phyloP scores from a whole-genome alignment of 257 asterid genomes.

The Solanum ossicruentum region DNA sequence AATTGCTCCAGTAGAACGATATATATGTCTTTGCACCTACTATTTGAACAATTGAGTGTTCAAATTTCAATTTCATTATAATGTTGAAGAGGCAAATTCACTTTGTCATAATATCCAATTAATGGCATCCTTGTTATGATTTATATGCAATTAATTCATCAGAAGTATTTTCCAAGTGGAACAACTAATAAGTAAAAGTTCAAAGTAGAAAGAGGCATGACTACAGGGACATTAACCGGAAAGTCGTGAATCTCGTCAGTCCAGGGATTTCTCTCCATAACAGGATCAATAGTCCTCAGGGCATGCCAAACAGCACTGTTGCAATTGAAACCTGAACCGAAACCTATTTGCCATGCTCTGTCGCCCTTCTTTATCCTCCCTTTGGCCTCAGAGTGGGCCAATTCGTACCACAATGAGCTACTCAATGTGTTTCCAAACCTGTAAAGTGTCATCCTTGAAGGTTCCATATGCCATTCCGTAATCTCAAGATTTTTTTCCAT shows the following conservation, averaged over 20 bases:
- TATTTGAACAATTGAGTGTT: not conserved
- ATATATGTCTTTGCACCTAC: not conserved
- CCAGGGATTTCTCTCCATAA: constrained; percentile 21
- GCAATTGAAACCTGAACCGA: constrained; percentile 30
- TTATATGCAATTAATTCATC: not conserved
- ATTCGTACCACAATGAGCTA: constrained; percentile 28
- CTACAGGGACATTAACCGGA: constrained; percentile 14
- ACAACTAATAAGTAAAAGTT: not conserved
- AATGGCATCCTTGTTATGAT: not conserved
- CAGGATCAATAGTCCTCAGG: constrained; percentile 16
- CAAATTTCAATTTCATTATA: not conserved
- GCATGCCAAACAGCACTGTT: constrained; percentile 31
- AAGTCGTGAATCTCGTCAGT: constrained; percentile 20
- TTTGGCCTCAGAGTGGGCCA: constrained; percentile 27
- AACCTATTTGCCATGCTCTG: constrained; percentile 26
- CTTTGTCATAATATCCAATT: not conserved
- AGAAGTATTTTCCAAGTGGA: not conserved
- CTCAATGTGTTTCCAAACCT: constrained; percentile 31
- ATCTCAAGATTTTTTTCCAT: constrained; percentile 14
- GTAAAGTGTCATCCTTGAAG: constrained; percentile 31
- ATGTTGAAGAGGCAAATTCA: not conserved
- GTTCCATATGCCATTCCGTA: constrained; percentile 20
- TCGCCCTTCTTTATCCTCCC: constrained; percentile 25
- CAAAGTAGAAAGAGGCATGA: not conserved
- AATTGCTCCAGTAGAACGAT: not conserved